Percentiles rank a stretch among this genome's conserved stretches.
phyloP scores from a whole-genome alignment of 2,329 filamentous ascomycete species.

The Aspergillus fischeri region DNA sequence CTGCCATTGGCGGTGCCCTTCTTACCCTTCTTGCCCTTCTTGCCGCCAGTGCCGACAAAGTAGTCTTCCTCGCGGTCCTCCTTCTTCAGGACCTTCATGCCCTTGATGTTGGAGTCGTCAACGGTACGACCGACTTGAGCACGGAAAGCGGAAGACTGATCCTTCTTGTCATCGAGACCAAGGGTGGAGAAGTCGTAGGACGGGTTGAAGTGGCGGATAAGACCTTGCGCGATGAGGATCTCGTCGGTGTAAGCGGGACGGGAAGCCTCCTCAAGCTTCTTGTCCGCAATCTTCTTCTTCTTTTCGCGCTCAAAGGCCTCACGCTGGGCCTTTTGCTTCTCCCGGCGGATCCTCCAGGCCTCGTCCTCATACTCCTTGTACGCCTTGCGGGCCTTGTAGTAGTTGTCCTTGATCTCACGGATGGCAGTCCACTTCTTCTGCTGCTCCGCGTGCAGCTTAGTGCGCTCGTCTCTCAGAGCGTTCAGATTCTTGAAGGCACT shows the following conservation, averaged over 20 bases:
- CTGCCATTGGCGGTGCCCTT: constrained; percentile 55
- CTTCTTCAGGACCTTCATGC: constrained; percentile 78
- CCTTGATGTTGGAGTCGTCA: constrained; percentile 79
- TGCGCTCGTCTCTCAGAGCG: constrained; percentile 76
- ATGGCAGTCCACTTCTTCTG: constrained; percentile 79
- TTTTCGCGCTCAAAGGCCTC: constrained; percentile 50
- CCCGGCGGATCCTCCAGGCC: constrained; percentile 68
- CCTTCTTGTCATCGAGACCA: constrained; percentile 47
- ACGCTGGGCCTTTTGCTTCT: constrained; percentile 77
- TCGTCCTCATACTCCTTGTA: constrained; percentile 79
- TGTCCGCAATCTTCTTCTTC: constrained; percentile 51
- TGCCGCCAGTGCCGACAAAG: constrained; percentile 66
- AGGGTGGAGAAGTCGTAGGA: constrained; percentile 63
- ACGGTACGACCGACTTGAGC: constrained; percentile 79
- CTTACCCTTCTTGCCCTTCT: constrained; percentile 86
- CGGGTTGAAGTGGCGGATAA: constrained; percentile 90
- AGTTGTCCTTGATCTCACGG: constrained; percentile 84
- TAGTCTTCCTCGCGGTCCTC: constrained; percentile 84
- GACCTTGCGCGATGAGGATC: constrained; percentile 79
- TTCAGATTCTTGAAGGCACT: constrained; percentile 85
- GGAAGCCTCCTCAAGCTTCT: constrained; percentile 49
- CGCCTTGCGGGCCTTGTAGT: constrained; percentile 78
- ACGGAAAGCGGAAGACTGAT: constrained; percentile 63
- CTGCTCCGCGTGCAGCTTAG: constrained; percentile 77
- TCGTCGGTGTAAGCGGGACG: constrained; percentile 89